Evolutionary conservation across 305 asterid species (phyloP).

Genomic region (Stenogyne calaminthoides): DNA sequence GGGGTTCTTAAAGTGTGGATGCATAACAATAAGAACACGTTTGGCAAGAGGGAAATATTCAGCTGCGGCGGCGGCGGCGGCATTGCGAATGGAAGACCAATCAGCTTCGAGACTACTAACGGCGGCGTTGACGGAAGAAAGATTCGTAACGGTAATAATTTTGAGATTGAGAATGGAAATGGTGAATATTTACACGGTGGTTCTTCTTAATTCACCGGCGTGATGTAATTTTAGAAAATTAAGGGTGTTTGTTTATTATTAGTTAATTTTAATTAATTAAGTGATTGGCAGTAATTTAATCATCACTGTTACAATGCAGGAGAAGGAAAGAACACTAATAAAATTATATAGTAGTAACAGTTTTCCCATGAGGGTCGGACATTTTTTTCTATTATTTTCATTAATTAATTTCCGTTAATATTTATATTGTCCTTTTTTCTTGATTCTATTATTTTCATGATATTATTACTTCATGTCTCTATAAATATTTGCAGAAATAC

Average conservation of each 20-base stretch:
- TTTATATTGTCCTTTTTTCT: too few relatives aligned
- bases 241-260: neutral
- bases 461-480: neutral
- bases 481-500: neutral
- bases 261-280: neutral
- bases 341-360: neutral
- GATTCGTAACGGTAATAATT: slow-evolving; percentile 24
- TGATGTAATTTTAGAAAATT: slow-evolving; percentile 25
- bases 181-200: slow-evolving; percentile 40
- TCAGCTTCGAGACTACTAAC: slow-evolving; percentile 13
- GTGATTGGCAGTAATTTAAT: slow-evolving; percentile 24
- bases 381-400: too few relatives aligned
- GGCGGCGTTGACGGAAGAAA: neutral
- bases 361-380: neutral
- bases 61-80: slow-evolving; percentile 33
- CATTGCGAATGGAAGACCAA: neutral
- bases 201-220: slow-evolving; percentile 38
- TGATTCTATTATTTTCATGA: neutral
- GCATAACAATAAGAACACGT: slow-evolving; percentile 74
- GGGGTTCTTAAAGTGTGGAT: slow-evolving; percentile 86
- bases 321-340: slow-evolving; percentile 11
- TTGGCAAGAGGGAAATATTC: slow-evolving; percentile 33
- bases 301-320: slow-evolving; percentile 18
- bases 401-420: too few relatives aligned
- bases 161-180: slow-evolving; percentile 16